Conservation (phyloP, 2,329 filamentous ascomycete genomes). For the Colletotrichum gloeosporioides region DNA sequence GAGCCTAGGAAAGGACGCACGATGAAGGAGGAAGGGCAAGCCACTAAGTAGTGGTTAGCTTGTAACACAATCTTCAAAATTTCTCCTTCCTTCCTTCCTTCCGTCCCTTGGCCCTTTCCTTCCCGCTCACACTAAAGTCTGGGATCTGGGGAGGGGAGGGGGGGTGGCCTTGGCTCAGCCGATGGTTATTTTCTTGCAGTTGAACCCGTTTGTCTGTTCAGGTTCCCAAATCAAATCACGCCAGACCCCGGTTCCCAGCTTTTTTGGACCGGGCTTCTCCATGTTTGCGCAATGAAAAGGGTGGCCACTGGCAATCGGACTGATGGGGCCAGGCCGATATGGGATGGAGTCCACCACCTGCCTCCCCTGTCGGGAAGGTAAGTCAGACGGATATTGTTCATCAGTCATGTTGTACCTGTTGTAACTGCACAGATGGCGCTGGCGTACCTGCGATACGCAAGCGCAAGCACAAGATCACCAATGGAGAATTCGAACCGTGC, state of each 20-base stretch:
- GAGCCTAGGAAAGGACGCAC: not conserved
- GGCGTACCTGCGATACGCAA: not conserved
- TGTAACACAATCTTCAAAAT: constrained; percentile 2
- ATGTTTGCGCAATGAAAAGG: constrained; percentile 8
- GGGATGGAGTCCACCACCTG: not conserved
- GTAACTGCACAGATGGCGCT: not conserved
- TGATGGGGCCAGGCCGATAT: not conserved
- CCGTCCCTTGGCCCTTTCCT: not conserved
- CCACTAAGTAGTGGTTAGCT: constrained; percentile 16
- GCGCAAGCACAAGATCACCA: not conserved
- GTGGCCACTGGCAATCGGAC: not conserved
- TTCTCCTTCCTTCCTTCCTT: not conserved
- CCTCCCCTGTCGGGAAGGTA: not conserved
- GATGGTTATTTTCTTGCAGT: not conserved
- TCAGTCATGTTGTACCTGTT: not conserved
- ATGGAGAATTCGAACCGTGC: not conserved
- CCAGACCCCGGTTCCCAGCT: not conserved
- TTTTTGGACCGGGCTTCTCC: not conserved
- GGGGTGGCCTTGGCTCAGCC: not conserved
- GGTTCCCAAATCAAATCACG: not conserved
- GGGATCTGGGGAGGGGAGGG: not conserved
- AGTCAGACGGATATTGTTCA: not conserved
- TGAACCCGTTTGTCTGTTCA: not conserved
- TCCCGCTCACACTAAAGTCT: not conserved
- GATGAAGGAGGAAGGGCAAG: not conserved